Percentiles rank a stretch among this genome's conserved stretches.
These are phyloP conservation scores for Apiotrichum gracile DNA, from an alignment of 1,284 basidiomycete species.

Conservation along the genomic window DNA sequence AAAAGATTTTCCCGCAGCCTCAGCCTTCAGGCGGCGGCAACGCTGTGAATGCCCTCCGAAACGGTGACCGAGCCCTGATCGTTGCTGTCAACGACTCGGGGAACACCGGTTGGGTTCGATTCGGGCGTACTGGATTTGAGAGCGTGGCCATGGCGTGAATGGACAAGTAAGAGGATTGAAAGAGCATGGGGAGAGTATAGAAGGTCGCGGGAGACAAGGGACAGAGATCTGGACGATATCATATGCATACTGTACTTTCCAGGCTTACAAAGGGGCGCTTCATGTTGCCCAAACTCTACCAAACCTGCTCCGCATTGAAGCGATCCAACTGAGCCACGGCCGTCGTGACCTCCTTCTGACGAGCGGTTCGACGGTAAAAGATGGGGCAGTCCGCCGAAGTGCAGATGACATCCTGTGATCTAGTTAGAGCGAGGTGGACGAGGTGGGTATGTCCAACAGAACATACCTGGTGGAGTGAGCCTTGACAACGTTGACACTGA, in stretches of 20 bases:
- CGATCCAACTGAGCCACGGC: slow-evolving; percentile 68
- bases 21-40: neutral
- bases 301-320: slow-evolving; percentile 56
- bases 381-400: slow-evolving; percentile 97
- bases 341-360: slow-evolving; percentile 92
- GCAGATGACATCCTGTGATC: slow-evolving; percentile 78
- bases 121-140: slow-evolving; percentile 78
- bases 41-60: slow-evolving; percentile 56
- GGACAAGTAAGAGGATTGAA: neutral
- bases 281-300: slow-evolving; percentile 22
- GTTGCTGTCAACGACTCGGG: slow-evolving; percentile 87
- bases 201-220: too few species aligned
- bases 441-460: neutral
- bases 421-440: too few species aligned
- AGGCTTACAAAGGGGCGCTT: neutral
- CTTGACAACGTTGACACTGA: slow-evolving; percentile 93
- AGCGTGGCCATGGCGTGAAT: slow-evolving; percentile 62
- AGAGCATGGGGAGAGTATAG: neutral
- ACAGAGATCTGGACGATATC: too few species aligned
- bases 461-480: slow-evolving; percentile 81
- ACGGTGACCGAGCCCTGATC: slow-evolving; percentile 75
- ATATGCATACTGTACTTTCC: slow-evolving; percentile 8
- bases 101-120: slow-evolving; percentile 80
- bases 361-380: slow-evolving; percentile 94
- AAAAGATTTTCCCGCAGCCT: too few species aligned